Conservation (phyloP, 331 rosid species). For the Rosa hybrid region DNA sequence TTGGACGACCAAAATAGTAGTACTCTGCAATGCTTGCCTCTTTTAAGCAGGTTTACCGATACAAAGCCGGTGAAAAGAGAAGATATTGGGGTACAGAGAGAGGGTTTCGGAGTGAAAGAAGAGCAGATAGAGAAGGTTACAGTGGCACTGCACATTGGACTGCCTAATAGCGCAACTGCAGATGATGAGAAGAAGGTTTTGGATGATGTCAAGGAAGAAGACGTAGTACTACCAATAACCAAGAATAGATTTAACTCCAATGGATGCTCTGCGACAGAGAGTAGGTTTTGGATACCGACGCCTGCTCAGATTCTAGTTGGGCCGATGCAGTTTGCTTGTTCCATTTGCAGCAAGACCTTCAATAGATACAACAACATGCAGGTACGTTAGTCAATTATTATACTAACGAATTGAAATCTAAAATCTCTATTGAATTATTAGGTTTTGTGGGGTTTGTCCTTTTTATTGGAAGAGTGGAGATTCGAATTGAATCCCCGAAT, state of each 20-base stretch:
- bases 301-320: slow-evolving; percentile 95
- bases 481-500: not conserved
- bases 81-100: slow-evolving; percentile 41
- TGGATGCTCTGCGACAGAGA: slow-evolving; percentile 40
- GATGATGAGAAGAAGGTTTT: slow-evolving; percentile 23
- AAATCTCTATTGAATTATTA: not conserved
- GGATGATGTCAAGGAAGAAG: slow-evolving; percentile 36
- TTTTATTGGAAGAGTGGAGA: not conserved
- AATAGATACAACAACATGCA: slow-evolving; percentile 97
- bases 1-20: slow-evolving; percentile 9
- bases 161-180: slow-evolving; percentile 41
- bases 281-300: slow-evolving; percentile 95
- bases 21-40: slow-evolving; percentile 64
- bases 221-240: not conserved
- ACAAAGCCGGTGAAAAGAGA: slow-evolving; percentile 38
- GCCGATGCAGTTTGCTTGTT: slow-evolving; percentile 94
- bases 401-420: not conserved
- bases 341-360: slow-evolving; percentile 89
- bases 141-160: slow-evolving; percentile 85
- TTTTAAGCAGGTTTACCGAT: slow-evolving; percentile 38
- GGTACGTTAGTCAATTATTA: slow-evolving; percentile 41
- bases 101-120: slow-evolving; percentile 47
- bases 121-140: slow-evolving; percentile 52
- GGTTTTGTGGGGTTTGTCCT: not conserved
- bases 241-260: slow-evolving; percentile 35